Base-by-base conservation (phyloP, 2,329 filamentous ascomycete genomes). In the Metarhizium sp. region DNA sequence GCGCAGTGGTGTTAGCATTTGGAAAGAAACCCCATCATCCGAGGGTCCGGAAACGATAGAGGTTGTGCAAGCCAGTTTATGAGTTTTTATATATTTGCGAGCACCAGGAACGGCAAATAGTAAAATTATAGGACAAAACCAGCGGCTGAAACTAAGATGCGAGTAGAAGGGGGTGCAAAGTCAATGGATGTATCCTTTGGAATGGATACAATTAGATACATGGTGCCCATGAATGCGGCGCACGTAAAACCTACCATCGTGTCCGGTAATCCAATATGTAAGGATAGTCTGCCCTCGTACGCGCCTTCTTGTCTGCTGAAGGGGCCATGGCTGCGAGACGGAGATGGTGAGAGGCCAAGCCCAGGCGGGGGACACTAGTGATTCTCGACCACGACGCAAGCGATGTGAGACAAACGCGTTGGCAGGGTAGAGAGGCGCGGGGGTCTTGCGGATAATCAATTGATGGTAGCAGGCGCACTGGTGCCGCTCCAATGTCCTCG, bases 191-290 rank as follows among this genome's bases (percentile, higher is more conserved):
- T 20, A 45, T 45, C 38, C 38, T 40, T n/a, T 20, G n/a, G 18
- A 20, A 45, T 20, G 11, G 8, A 1, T 20, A 45, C 42, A 18
- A 20, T 18, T 11, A 14, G 1, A 45, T 45, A 11, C n/a, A 42
- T 42, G 14, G 40, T 20, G 7, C 16, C 6, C 38, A 30, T 42
- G 6, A 43, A 40, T 16, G 38, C 14, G 38, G 14, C 14, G 38
- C 14, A 45, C 46, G 53, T 46, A 5, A 52, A 52, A 60, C 73
- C 66, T 64, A 91, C 91, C 92, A 96, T 82, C 92, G 75, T 58
- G 91, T 95, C 55, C 90, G 79, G 68, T 95, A 95, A 61, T 94
- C 88, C 32, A 92, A 78, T 46, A 85, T 75, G 68, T 86, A 95
- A 50, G 78, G 77, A 71, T 96, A 96, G 71, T 96, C 89, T 43